A percentile compares a stretch with the other conserved stretches of the same genome.
phyloP scores from a whole-genome alignment of 306 rosid species.

The Quercus parvula region DNA sequence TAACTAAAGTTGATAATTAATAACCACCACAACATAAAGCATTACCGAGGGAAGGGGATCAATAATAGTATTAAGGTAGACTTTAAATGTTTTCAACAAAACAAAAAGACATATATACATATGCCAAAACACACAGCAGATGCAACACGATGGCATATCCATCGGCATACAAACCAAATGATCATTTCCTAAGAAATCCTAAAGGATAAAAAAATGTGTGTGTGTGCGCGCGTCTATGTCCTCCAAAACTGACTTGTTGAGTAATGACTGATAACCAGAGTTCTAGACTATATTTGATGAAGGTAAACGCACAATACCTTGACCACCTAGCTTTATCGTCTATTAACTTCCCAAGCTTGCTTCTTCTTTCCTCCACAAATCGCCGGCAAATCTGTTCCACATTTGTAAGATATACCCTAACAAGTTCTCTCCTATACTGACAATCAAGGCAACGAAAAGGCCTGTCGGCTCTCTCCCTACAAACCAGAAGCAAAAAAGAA shows the following conservation, averaged over 20 bases:
- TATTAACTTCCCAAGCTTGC: slow-evolving; percentile 83
- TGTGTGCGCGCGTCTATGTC: background rate
- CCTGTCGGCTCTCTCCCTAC: slow-evolving; percentile 92
- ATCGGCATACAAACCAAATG: background rate
- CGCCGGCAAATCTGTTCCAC: slow-evolving; percentile 98
- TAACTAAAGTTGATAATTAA: background rate
- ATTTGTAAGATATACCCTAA: slow-evolving; percentile 94
- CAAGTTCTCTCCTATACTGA: slow-evolving; percentile 99
- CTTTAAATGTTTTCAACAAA: background rate
- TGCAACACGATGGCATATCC: background rate
- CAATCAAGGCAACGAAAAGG: slow-evolving; percentile 98
- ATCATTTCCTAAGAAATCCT: background rate
- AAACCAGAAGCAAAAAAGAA: slow-evolving; percentile 31
- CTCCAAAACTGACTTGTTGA: background rate
- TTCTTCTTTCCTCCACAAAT: slow-evolving; percentile 95
- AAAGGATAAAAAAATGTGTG: background rate
- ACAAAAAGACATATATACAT: background rate
- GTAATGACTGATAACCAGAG: background rate
- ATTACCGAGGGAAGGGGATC: background rate
- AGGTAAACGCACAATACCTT: slow-evolving; percentile 52
- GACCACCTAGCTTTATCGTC: slow-evolving; percentile 98
- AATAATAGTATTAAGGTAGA: background rate
- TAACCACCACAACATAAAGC: background rate
- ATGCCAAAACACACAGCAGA: background rate
- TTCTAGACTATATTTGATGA: background rate